Evolutionary conservation across 2,329 filamentous ascomycete species (phyloP), one percentile per base, ranked within the genome.

Genomic region (Ophiostoma triangulosporum): DNA sequence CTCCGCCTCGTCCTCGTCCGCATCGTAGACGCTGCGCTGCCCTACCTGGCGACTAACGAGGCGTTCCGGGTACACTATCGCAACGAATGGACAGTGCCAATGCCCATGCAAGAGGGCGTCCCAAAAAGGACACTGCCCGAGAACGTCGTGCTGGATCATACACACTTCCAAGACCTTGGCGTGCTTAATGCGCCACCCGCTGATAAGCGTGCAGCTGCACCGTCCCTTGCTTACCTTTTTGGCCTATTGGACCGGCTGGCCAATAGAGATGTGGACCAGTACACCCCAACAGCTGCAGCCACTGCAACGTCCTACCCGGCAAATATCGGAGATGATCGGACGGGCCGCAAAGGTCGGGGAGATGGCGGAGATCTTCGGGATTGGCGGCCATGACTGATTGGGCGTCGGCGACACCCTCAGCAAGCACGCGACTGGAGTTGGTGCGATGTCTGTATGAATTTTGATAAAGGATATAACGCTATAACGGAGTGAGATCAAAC

Each of bases 1-100:
- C 56, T 66, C 9, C 62, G 64, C 2, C 29, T 58, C 14, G 58
- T 56, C 6, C 58, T 66, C 48, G 59, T 62, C 2, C 56, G 57
- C n/a, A 38, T 65, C 4, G 50, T 63, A 9, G 62, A 62, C 20
- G 58, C 33, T 7, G 43, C 51, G 12, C 45, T 65, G 33, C 54
- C 62, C 40, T 57, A 55, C 22, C 54, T 66, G 15, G 54, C 60
- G 2, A 27, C 54, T 20, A 63, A 59, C 52, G 52, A 40, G 3
- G 54, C 45, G 12, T 66, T 64, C 48, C 48, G 48, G 2, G 27
- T 17, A 8, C 49, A 51, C n/a, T 60, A 61, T 27, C 48, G 50
- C 8, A 38, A 27, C 26, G 43, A 57, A 26, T 62, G 61, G 62
- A n/a, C 48, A 2, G 35, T 29, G 45, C 38, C 27, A 31, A 6